Evolutionary conservation across 768 basidiomycete genomes (phyloP), one percentile per base, ranked within the genome.

Genomic region (Pleurotus sapidus): DNA sequence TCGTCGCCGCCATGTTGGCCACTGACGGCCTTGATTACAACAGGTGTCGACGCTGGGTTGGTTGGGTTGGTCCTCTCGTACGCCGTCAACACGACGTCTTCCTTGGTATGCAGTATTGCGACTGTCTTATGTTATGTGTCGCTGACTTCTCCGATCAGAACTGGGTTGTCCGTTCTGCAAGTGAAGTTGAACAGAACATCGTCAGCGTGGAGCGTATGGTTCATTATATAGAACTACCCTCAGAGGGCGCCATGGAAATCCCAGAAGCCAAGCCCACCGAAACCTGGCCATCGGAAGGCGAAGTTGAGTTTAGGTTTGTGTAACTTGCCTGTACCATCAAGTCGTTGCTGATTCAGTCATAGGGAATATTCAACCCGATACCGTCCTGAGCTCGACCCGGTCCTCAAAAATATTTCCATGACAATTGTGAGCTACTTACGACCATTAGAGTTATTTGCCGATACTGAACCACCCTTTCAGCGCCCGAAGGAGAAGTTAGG

Each of bases 181-280:
- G 87, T 63, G 94, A 95, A 69, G 91, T 94, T 11, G 94, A 96
- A 67, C 90, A 94, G 64, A 92, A 91, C 62, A 87, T 93, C 63
- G 91, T 94, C 59, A 91, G 90, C 64, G 89, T 93, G 14, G 94
- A 96, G 68, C 86, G 93, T 4, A 88, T 95, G 53, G 69, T 91
- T 24, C 87, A 95, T 63, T 95, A 97, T 64, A 86, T 85, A 24
- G 76, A 87, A 5, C 76, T 96, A 15, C 64, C 76, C 15, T 76
- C 86, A 0, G 95, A 98, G 70, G 93, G 90, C 1, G 84, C 89
- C 0, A 78, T 81, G 43, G 87, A 91, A 58, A 74, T 91, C 15
- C 78, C 83, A 0, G 85, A 85, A 18, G 71, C 68, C 9, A 79
- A 84, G 47, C 86, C 88, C 0, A 64, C 68, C 30, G 66, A 68